Evolutionary conservation across 1,284 basidiomycete genomes (phyloP).

Genomic region (Cryptococcus amylolentus): DNA sequence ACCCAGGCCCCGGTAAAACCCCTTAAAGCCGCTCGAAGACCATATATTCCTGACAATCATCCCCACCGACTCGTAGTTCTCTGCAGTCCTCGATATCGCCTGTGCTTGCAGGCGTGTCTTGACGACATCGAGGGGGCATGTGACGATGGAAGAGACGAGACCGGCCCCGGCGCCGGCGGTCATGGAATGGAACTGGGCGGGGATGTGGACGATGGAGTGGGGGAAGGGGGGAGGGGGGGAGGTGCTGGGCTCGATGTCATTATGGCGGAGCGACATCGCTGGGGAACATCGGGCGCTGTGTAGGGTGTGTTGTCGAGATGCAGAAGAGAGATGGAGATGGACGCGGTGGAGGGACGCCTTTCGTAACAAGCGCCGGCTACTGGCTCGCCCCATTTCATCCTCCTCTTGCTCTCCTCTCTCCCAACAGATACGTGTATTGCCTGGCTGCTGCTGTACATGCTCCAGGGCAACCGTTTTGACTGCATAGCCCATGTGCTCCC

Average conservation of each 20-base stretch:
- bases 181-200: slow-evolving; percentile 48
- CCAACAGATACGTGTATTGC: no score
- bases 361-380: background rate
- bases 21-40: slow-evolving; percentile 70
- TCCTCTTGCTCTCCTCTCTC: no score
- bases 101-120: slow-evolving; percentile 97
- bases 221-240: slow-evolving; percentile 16
- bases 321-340: background rate
- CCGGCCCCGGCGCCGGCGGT: slow-evolving; percentile 61
- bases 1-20: slow-evolving; percentile 87
- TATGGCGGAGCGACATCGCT: slow-evolving; percentile 29
- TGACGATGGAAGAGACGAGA: slow-evolving; percentile 86
- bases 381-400: background rate
- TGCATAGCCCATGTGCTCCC: no score
- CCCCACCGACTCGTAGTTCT: slow-evolving; percentile 72
- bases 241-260: slow-evolving; percentile 28
- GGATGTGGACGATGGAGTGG: slow-evolving; percentile 21
- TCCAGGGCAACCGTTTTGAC: no score
- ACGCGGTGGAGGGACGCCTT: background rate
- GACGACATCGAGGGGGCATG: slow-evolving; percentile 94
- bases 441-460: no score
- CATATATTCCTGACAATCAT: slow-evolving; percentile 70
- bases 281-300: background rate
- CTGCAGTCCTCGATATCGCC: slow-evolving; percentile 60
- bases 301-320: background rate